Percentiles rank a stretch among this genome's conserved stretches.
phyloP scores from a whole-genome alignment of 2,329 filamentous ascomycete species.

The Raffaelea deltoideospora region DNA sequence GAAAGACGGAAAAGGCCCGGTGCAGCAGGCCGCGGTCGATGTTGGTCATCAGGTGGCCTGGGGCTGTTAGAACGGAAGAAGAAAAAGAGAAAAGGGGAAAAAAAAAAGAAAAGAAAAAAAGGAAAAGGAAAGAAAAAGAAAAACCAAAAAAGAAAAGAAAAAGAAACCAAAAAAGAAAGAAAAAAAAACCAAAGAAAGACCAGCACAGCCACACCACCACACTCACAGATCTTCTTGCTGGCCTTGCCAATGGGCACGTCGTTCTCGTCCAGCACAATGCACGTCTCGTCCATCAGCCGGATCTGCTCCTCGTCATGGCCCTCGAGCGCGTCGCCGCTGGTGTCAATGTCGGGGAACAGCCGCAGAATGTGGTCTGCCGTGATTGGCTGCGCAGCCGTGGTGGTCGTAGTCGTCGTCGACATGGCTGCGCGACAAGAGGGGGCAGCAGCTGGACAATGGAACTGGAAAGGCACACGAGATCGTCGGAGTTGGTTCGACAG shows the following conservation, averaged over 20 bases:
- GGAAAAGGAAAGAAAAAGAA: too few species aligned
- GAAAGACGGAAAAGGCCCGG: constrained; percentile 93
- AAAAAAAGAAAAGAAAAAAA: too few species aligned
- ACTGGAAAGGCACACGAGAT: too few species aligned
- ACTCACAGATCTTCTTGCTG: constrained; percentile 92
- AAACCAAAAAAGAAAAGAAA: too few species aligned
- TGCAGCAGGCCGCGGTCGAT: constrained; percentile 92
- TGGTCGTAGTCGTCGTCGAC: constrained; percentile 20
- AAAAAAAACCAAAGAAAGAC: too few species aligned
- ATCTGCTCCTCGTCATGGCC: constrained; percentile 98
- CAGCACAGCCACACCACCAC: neutral
- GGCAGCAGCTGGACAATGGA: too few species aligned
- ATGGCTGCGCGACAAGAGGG: constrained; percentile 4
- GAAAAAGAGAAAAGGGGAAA: too few species aligned
- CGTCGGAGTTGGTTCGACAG: too few species aligned
- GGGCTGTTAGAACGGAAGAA: too few species aligned
- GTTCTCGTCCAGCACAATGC: constrained; percentile 88
- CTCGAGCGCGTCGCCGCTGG: constrained; percentile 57
- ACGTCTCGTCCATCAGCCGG: constrained; percentile 95
- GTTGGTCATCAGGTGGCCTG: constrained; percentile 97
- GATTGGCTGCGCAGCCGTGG: constrained; percentile 44
- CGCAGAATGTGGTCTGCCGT: constrained; percentile 76
- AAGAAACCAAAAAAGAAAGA: too few species aligned
- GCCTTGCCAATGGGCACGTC: constrained; percentile 88
- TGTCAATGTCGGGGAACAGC: constrained; percentile 74